Conservation (phyloP, 768 basidiomycete species). For the Boletellus emodensis region DNA sequence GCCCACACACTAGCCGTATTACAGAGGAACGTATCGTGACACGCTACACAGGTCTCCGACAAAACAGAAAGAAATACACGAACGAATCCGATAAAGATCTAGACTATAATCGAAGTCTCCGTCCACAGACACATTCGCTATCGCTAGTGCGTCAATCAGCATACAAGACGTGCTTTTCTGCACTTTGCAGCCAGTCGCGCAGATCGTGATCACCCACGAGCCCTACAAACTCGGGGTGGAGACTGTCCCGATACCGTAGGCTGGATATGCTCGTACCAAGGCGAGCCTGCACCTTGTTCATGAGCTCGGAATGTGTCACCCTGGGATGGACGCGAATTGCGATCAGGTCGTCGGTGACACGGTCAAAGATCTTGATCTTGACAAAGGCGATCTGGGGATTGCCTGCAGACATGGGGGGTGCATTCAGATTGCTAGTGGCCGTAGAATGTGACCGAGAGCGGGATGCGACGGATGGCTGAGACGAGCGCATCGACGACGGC, state of each 20-base stretch:
- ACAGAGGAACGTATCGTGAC: slow-evolving; percentile 4
- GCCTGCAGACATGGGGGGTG: slow-evolving; percentile 69
- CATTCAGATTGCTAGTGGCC: slow-evolving; percentile 49
- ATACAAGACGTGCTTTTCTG: slow-evolving; percentile 81
- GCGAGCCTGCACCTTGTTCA: slow-evolving; percentile 88
- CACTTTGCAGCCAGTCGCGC: slow-evolving; percentile 67
- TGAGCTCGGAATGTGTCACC: slow-evolving; percentile 79
- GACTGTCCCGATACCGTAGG: slow-evolving; percentile 73
- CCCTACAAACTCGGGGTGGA: slow-evolving; percentile 59
- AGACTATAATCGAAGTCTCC: slow-evolving; percentile 25
- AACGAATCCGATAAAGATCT: slow-evolving; percentile 26
- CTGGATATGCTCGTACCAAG: slow-evolving; percentile 68
- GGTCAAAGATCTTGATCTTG: slow-evolving; percentile 98
- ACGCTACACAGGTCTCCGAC: neutral
- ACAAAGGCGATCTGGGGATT: slow-evolving; percentile 86
- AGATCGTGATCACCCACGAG: slow-evolving; percentile 63
- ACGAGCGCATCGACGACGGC: slow-evolving; percentile 46
- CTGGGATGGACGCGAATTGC: slow-evolving; percentile 95
- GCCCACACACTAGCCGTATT: slow-evolving; percentile 9
- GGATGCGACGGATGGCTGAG: slow-evolving; percentile 47
- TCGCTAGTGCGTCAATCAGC: slow-evolving; percentile 49
- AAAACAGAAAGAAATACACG: slow-evolving; percentile 6
- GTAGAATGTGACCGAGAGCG: slow-evolving; percentile 59
- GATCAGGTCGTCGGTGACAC: slow-evolving; percentile 89
- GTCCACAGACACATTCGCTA: slow-evolving; percentile 1